Evolutionary conservation across 352 stramenopile genomes (phyloP), one percentile per base, ranked within the genome.

Genomic region (Phytophthora lateralis): DNA sequence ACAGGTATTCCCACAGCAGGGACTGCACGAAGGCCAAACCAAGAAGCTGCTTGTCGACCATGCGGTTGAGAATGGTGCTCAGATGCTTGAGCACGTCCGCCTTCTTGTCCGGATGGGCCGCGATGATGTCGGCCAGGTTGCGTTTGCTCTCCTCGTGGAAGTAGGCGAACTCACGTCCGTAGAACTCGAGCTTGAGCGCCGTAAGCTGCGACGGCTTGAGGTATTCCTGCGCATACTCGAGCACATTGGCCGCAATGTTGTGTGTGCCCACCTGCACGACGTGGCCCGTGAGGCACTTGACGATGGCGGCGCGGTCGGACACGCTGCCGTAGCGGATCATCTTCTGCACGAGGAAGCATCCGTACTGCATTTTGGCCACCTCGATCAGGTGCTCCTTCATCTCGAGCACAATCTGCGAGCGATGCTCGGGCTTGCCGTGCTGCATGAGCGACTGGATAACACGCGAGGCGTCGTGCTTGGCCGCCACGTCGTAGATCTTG

Each of bases 271-370:
- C 68, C 59, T 96, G 89, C 34, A 95, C 86, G 26, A 98, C 93
- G 55, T 98, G 78, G 43, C 95, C 96, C 29, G 94, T 98, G 44
- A 99, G 80, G 66, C 93, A 88, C 89, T 98, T 96, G 53, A 93
- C 76, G 50, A 95, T 85, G 12, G 70, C 63, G 20, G 76, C 80
- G 34, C 91, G 89, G 59, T 97, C 81, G 41, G 93, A 74, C 26
- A 82, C 82, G 48, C 71, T 78, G 62, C 91, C 93, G 76, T 98
- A 98, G 66, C 97, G 94, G 75, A 99, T 97, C 71, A 98, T 93
- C 71, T 98, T 98, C 51, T 98, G 85, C 56, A 98, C 94, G n/a
- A 97, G 75, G 75, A 98, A 98, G 82, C 94, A 93, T n/a, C 87
- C 91, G 75, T 99, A 99, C 69, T 98, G 96, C 77, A 93, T 96